Conservation (phyloP, 2,329 filamentous ascomycete species). For the Diaporthe longicolla region DNA sequence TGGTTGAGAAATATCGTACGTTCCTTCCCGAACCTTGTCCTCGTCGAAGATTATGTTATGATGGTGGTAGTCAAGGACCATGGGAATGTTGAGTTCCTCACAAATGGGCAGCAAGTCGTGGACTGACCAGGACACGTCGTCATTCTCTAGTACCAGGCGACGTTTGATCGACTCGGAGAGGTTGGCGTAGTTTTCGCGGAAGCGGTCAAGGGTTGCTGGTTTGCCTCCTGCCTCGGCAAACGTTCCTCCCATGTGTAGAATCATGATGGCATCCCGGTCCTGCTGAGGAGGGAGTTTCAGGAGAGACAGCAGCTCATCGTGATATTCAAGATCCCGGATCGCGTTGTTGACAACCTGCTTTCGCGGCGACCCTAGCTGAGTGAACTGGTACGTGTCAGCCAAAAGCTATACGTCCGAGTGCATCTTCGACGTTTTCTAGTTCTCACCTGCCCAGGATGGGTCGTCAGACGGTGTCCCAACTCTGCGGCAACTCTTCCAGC, state of each 20-base stretch:
- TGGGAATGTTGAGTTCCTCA: constrained; percentile 92
- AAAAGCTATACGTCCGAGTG: background rate
- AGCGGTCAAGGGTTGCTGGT: constrained; percentile 80
- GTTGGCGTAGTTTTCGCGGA: constrained; percentile 79
- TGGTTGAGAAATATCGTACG: constrained; percentile 77
- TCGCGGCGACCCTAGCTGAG: constrained; percentile 88
- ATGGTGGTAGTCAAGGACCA: constrained; percentile 94
- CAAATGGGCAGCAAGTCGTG: constrained; percentile 92
- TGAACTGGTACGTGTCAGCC: constrained; percentile 69
- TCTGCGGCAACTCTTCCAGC: constrained; percentile 83
- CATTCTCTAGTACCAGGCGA: constrained; percentile 91
- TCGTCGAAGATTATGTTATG: constrained; percentile 93
- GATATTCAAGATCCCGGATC: constrained; percentile 87
- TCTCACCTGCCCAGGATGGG: constrained; percentile 83
- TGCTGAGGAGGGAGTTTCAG: constrained; percentile 83
- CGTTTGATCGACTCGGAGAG: constrained; percentile 80
- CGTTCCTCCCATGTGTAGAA: constrained; percentile 91
- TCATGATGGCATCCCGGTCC: constrained; percentile 91
- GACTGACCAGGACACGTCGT: constrained; percentile 93
- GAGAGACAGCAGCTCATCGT: constrained; percentile 85
- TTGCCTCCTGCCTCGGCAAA: constrained; percentile 81
- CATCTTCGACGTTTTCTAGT: background rate
- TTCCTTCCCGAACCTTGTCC: constrained; percentile 82
- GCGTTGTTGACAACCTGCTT: constrained; percentile 82
- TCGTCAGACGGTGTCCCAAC: constrained; percentile 87